Base-by-base conservation (phyloP, 352 stramenopile species). In the Phytophthora ramorum region DNA sequence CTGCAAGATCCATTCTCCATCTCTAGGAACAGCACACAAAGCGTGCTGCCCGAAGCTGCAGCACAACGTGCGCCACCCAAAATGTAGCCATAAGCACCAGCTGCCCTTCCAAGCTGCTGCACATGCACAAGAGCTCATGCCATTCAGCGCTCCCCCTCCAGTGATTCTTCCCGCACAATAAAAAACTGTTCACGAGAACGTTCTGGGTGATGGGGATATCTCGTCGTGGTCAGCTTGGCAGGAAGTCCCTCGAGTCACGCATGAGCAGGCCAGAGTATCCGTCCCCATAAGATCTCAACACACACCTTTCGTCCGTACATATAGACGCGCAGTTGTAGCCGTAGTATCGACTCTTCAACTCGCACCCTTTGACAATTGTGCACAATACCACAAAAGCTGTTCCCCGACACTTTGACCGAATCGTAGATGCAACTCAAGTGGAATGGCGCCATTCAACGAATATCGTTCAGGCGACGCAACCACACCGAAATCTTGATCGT, bases 381-480 rank as follows among this genome's bases (percentile, higher is more conserved):
- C 34, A 38, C 34, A 38, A 38, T 38, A 38, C 34, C 3, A 24
- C 22, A 24, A 30, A 8, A 28, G 24, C 24, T 28, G 24, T 28
- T 28, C 24, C 24, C 24, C 24, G 24, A 28, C 4, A 28, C 24
- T n/a, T n/a, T n/a, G n/a, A n/a, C n/a, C 24, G 24, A 28, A 28
- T 28, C 24, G 24, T 28, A n/a, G n/a, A 9, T 38, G 35, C 12
- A 41, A 41, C 13, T 41, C 35, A 7, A 41, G 35, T 41, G 35
- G 12, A 17, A 41, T 41, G 12, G 2, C 35, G 4, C 16, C 35
- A 41, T 41, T 41, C 35, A 41, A 41, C 16, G 35, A 41, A 41
- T 41, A 3, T 34, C 26, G 7, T 52, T 58, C 16, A 22, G 47
- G 37, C 58, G 47, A 53, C 58, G 58, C 47, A 66, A 59, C 47